A percentile compares a stretch with the other conserved stretches of the same genome.
These are phyloP conservation scores for Pisolithus thermaeus DNA, from an alignment of 1,284 basidiomycete genomes.

Conservation along the genomic window DNA sequence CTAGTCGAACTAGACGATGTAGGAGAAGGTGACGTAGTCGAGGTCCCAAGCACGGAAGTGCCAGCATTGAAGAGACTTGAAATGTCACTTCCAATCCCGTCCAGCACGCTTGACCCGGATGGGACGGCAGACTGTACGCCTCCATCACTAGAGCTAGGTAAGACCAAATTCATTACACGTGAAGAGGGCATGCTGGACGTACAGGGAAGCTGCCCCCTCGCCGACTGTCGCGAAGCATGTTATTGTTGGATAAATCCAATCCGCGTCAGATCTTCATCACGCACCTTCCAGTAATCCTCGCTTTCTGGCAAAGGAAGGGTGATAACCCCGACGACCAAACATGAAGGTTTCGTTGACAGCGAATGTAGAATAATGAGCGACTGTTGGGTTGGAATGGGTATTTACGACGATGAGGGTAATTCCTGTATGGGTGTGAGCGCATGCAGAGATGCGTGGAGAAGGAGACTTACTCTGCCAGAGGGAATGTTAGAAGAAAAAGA, in stretches of 20 bases:
- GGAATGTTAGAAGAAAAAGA: neutral
- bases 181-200: too few relatives aligned
- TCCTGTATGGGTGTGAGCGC: neutral
- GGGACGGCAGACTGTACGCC: neutral
- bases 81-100: constrained; percentile 6
- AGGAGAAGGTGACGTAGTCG: constrained; percentile 16
- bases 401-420: neutral
- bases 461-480: neutral
- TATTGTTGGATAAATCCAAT: neutral
- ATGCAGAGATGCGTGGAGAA: neutral
- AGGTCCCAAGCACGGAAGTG: constrained; percentile 10
- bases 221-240: constrained; percentile 7
- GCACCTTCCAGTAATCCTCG: constrained; percentile 28
- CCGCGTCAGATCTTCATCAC: constrained; percentile 4
- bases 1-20: constrained; percentile 23
- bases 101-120: neutral
- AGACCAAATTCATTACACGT: too few relatives aligned
- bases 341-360: constrained; percentile 19
- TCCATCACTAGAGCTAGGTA: too few relatives aligned
- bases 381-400: constrained; percentile 1
- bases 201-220: too few relatives aligned
- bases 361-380: constrained; percentile 20
- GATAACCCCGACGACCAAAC: constrained; percentile 12
- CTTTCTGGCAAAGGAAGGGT: constrained; percentile 23
- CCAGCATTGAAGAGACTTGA: constrained; percentile 15